Conservation (phyloP, 768 basidiomycete genomes). For the Mycena chlorophos region DNA sequence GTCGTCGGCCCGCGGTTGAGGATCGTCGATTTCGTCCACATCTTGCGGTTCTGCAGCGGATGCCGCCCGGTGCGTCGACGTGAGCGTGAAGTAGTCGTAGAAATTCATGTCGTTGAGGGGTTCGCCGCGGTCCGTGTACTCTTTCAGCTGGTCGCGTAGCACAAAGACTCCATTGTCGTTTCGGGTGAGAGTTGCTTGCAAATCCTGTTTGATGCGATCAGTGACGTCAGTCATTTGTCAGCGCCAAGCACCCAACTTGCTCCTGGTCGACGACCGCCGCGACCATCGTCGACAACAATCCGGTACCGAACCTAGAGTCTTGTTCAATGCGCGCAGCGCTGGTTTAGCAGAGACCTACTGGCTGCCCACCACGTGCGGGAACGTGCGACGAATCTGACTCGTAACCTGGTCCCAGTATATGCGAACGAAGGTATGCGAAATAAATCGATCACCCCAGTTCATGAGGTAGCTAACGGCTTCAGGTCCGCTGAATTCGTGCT, state of each 20-base stretch:
- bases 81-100: background rate
- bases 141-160: background rate
- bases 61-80: background rate
- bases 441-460: background rate
- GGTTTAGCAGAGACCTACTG: too few relatives aligned
- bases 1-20: background rate
- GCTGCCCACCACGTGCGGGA: background rate
- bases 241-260: background rate
- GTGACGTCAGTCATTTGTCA: too few relatives aligned
- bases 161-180: background rate
- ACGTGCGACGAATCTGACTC: background rate
- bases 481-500: background rate
- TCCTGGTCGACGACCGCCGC: too few relatives aligned
- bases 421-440: background rate
- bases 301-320: too few relatives aligned
- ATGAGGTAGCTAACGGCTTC: too few relatives aligned
- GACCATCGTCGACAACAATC: too few relatives aligned
- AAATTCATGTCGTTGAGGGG: background rate
- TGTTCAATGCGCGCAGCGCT: too few relatives aligned
- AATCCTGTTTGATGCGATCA: background rate
- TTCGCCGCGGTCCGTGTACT: background rate
- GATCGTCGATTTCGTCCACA: background rate
- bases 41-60: background rate
- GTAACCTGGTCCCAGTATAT: background rate
- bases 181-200: background rate